These are phyloP conservation scores for Boletus subparvulus DNA, from an alignment of 768 basidiomycete genomes.

Conservation along the genomic window DNA sequence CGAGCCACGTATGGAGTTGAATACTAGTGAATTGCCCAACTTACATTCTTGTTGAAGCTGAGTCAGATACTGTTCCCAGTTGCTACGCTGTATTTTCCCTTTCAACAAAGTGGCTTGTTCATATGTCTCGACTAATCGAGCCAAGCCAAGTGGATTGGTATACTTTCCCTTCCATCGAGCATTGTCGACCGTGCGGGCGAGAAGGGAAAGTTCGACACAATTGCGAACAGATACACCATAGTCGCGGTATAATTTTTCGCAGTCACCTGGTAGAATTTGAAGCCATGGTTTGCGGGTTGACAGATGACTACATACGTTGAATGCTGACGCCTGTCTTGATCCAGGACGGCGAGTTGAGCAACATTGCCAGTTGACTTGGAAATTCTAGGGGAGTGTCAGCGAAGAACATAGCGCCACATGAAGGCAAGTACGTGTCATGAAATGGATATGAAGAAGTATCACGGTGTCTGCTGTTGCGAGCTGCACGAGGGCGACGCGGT, in stretches of 20 bases:
- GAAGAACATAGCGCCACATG: not conserved
- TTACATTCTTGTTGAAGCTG: slow-evolving; percentile 57
- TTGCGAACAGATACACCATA: slow-evolving; percentile 42
- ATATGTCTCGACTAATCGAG: slow-evolving; percentile 64
- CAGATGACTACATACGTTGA: slow-evolving; percentile 45
- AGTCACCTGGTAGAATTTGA: slow-evolving; percentile 52
- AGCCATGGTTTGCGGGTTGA: not conserved
- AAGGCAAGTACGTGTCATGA: slow-evolving; percentile 46
- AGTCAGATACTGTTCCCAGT: slow-evolving; percentile 62
- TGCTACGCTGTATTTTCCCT: slow-evolving; percentile 59
- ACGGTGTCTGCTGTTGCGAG: slow-evolving; percentile 57
- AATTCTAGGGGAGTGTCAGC: slow-evolving; percentile 42
- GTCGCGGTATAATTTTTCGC: slow-evolving; percentile 57
- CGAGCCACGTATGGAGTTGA: not conserved
- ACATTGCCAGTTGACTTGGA: slow-evolving; percentile 46
- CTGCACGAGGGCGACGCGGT: slow-evolving; percentile 74
- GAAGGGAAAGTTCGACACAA: slow-evolving; percentile 67
- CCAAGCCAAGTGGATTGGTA: slow-evolving; percentile 56
- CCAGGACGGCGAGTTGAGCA: slow-evolving; percentile 54
- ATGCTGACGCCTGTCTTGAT: slow-evolving; percentile 75
- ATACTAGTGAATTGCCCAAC: slow-evolving; percentile 21
- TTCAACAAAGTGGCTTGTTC: slow-evolving; percentile 53
- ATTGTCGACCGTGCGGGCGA: slow-evolving; percentile 72
- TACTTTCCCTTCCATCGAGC: slow-evolving; percentile 72
- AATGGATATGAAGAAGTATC: slow-evolving; percentile 62